These are phyloP conservation scores for Talaromyces wortmannii DNA, from an alignment of 495 filamentous ascomycete genomes.

Conservation along the genomic window DNA sequence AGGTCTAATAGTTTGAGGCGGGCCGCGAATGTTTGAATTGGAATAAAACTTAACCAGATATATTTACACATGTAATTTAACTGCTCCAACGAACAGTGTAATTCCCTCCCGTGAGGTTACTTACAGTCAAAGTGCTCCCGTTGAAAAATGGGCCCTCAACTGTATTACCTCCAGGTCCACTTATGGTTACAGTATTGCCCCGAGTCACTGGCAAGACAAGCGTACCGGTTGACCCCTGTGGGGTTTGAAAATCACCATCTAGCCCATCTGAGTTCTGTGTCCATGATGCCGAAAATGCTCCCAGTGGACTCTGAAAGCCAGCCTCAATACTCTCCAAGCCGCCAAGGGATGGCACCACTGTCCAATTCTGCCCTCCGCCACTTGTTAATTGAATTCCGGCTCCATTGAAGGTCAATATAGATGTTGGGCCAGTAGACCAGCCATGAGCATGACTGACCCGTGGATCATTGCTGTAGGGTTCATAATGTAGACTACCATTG, in stretches of 20 bases:
- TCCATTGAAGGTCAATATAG: slow-evolving; percentile 37
- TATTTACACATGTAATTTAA: neutral
- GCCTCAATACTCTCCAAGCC: neutral
- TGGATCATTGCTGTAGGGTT: slow-evolving; percentile 44
- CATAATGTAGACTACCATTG: slow-evolving; percentile 49
- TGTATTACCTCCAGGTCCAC: neutral
- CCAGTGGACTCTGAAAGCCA: neutral
- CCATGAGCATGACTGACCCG: slow-evolving; percentile 53
- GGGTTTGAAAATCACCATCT: neutral
- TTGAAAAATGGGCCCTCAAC: neutral
- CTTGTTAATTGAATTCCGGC: slow-evolving; percentile 34
- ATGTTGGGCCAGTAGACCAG: slow-evolving; percentile 52
- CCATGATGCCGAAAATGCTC: neutral
- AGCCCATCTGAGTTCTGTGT: neutral
- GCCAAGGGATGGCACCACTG: neutral
- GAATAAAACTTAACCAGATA: too few relatives aligned
- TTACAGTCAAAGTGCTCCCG: neutral
- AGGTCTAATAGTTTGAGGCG: too few relatives aligned
- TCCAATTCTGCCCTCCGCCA: neutral
- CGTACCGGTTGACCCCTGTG: neutral
- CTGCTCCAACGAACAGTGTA: neutral
- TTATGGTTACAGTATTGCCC: neutral
- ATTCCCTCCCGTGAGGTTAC: neutral
- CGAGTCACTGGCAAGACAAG: neutral
- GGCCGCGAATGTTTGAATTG: too few relatives aligned